Base-by-base conservation (phyloP, 176 grass and related monocot genomes). In the Cenchrus purpureus region DNA sequence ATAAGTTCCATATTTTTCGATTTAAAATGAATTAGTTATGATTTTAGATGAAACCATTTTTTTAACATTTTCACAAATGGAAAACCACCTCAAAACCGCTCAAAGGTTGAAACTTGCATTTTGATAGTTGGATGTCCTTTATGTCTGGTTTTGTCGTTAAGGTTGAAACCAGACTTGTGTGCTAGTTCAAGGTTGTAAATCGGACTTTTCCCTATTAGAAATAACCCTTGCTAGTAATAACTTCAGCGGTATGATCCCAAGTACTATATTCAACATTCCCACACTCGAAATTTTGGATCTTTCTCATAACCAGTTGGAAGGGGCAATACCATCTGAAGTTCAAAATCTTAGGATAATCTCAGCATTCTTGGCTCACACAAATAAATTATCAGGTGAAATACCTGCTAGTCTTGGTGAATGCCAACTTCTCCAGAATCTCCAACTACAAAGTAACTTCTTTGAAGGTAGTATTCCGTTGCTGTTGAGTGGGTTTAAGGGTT, bases 361-460 rank as follows among this genome's bases (percentile, higher is more conserved):
- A 15, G 0, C 32, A 29, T 63, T 91, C 10, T 3, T 11, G 53
- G 85, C 73, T 13, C 15, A 22, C 13, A 62, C 54, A 3, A 88
- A 91, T 16, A 63, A 31, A 37, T 22, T 88, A 14, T 88, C 85
- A 22, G 82, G 82, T 68, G 82, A 73, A 67, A 91, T 91, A 16
- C 90, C 90, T 67, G 12, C n/a, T 15, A 82, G 44, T n/a, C 15
- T 88, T 28, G 78, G 90, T 6, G 12, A 92, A 31, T 93, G 87
- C 20, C 61, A 76, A 31, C n/a, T 84, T 73, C 37, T 93, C 54
- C 19, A 71, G 10, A 58, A 69, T 61, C 49, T 93, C 13, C 49
- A 65, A 3, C 65, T 90, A 16, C 74, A 93, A 77, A 82, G 54
- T 4, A 93, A 93, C 44, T 56, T 62, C 1, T 76, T 93, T 29